A percentile compares a stretch with the other conserved stretches of the same genome.
phyloP scores from a whole-genome alignment of 1,284 basidiomycete species.

The Moesziomyces aphidis region DNA sequence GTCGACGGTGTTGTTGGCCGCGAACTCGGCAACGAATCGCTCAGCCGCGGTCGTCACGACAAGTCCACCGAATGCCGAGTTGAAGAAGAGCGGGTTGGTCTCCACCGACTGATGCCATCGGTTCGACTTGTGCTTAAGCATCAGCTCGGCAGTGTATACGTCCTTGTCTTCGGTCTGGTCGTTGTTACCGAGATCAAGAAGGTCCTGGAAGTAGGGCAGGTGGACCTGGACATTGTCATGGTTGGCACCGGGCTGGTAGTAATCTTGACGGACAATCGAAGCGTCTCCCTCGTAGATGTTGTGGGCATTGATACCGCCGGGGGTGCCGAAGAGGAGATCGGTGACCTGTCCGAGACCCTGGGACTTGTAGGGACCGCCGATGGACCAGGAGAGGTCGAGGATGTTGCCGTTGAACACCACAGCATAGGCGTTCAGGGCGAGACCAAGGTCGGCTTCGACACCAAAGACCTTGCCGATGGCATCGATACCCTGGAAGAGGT shows the following conservation, averaged over 20 bases:
- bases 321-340: slow-evolving; percentile 42
- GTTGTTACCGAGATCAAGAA: slow-evolving; percentile 48
- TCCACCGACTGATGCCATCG: slow-evolving; percentile 50
- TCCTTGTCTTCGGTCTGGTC: slow-evolving; percentile 46
- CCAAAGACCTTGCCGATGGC: slow-evolving; percentile 51
- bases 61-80: slow-evolving; percentile 51
- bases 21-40: slow-evolving; percentile 54
- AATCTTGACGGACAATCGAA: slow-evolving; percentile 52
- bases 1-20: slow-evolving; percentile 54
- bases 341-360: slow-evolving; percentile 39
- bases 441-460: slow-evolving; percentile 40
- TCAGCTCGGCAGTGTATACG: slow-evolving; percentile 46
- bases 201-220: slow-evolving; percentile 54
- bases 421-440: slow-evolving; percentile 51
- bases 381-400: slow-evolving; percentile 52
- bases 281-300: slow-evolving; percentile 58
- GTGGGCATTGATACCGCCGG: slow-evolving; percentile 52
- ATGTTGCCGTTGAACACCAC: slow-evolving; percentile 58
- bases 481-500: slow-evolving; percentile 48
- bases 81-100: slow-evolving; percentile 52
- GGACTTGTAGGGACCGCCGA: slow-evolving; percentile 46
- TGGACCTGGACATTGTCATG: slow-evolving; percentile 44
- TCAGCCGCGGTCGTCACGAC: slow-evolving; percentile 56
- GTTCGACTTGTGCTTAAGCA: slow-evolving; percentile 46
- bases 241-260: slow-evolving; percentile 51